Percentiles rank a stretch among this genome's conserved stretches.
Conservation (phyloP, 495 filamentous ascomycete genomes). For the Neurospora sp. region DNA sequence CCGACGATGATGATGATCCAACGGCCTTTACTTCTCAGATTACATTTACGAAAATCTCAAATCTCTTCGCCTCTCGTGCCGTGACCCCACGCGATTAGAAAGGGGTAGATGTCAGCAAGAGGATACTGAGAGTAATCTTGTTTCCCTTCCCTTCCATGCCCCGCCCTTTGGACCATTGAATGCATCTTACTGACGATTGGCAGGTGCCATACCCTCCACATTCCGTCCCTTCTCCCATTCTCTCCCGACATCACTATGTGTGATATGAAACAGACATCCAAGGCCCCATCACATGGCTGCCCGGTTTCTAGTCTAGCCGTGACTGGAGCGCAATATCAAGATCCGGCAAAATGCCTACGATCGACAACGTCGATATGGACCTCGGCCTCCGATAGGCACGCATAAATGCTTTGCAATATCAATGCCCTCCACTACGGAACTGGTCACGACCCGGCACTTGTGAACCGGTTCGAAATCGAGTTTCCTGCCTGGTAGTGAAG, state of each 20-base stretch:
- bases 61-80: too few species aligned
- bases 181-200: background rate
- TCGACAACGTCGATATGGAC: background rate
- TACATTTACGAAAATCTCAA: too few species aligned
- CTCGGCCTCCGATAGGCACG: constrained; percentile 1
- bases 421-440: background rate
- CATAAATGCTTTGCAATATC: background rate
- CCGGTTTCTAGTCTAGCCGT: background rate
- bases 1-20: too few species aligned
- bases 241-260: background rate
- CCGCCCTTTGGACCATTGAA: background rate
- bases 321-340: background rate
- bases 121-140: too few species aligned
- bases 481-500: background rate
- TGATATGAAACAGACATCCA: background rate
- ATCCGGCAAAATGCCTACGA: constrained; percentile 7
- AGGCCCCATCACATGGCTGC: background rate
- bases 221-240: background rate
- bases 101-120: too few species aligned
- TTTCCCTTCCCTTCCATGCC: background rate
- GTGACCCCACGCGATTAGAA: too few species aligned
- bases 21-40: too few species aligned
- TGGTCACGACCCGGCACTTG: constrained; percentile 4
- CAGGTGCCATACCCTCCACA: background rate
- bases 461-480: background rate